Percentiles rank a stretch among this genome's conserved stretches.
Evolutionary conservation across 768 basidiomycete genomes (phyloP).

Genomic region (Hericium rajendrae): DNA sequence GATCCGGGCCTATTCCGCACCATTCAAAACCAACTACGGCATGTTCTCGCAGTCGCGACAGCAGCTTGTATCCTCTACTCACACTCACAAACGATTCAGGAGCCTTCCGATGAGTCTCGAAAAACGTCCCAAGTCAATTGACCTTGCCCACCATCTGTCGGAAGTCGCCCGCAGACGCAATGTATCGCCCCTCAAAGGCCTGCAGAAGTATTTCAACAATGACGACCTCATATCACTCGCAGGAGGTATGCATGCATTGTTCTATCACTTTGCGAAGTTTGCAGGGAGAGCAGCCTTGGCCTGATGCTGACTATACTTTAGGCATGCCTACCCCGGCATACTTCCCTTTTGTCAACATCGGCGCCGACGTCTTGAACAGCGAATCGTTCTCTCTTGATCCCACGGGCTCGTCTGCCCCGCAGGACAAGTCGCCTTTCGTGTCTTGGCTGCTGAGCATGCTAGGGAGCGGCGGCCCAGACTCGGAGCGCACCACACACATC

Average conservation of each 20-base stretch:
- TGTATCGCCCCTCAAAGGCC: constrained; percentile 53
- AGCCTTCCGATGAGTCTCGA: constrained; percentile 18
- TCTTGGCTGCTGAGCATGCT: constrained; percentile 56
- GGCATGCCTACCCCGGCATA: constrained; percentile 59
- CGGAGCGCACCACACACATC: constrained; percentile 29
- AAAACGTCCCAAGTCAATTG: constrained; percentile 39
- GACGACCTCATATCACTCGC: constrained; percentile 55
- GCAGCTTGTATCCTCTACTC: too few relatives aligned
- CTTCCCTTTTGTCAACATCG: constrained; percentile 60
- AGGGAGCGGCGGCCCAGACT: constrained; percentile 22
- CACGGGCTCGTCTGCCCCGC: constrained; percentile 7
- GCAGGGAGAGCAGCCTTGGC: too few relatives aligned
- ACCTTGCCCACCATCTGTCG: constrained; percentile 70
- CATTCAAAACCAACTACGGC: too few relatives aligned
- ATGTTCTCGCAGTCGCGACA: too few relatives aligned
- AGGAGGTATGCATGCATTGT: constrained; percentile 37
- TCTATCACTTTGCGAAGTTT: not conserved
- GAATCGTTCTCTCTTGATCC: constrained; percentile 39
- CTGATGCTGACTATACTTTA: constrained; percentile 14
- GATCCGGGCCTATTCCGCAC: too few relatives aligned
- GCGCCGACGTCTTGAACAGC: constrained; percentile 39
- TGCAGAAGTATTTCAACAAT: constrained; percentile 48
- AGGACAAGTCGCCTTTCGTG: constrained; percentile 23
- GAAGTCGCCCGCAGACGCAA: constrained; percentile 36
- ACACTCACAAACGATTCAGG: too few relatives aligned